A percentile compares a stretch with the other conserved stretches of the same genome.
Evolutionary conservation across 2,329 filamentous ascomycete genomes (phyloP).

Genomic region (Cordyceps tenuipes): DNA sequence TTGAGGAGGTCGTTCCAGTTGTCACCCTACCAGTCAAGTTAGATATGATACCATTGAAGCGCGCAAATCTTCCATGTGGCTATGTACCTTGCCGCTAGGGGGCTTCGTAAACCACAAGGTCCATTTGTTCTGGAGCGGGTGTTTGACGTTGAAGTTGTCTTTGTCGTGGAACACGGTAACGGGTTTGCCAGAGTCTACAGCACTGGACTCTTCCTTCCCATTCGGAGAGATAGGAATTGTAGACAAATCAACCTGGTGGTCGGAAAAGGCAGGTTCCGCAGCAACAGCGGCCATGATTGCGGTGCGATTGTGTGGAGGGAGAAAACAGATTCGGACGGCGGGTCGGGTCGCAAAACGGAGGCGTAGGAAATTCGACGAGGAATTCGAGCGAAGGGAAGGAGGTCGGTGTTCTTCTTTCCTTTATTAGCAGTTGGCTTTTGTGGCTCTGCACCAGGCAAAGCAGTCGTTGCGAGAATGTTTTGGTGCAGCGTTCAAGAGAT

Average conservation of each 20-base stretch:
- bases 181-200: slow-evolving; percentile 50
- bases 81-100: slow-evolving; percentile 75
- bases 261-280: slow-evolving; percentile 28
- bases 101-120: slow-evolving; percentile 99
- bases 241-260: slow-evolving; percentile 56
- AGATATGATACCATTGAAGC: slow-evolving; percentile 12
- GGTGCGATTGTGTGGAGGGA: background rate
- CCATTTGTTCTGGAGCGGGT: slow-evolving; percentile 95
- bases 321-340: background rate
- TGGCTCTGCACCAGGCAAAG: slow-evolving; percentile 35
- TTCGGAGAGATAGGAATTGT: slow-evolving; percentile 60
- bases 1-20: slow-evolving; percentile 99
- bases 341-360: slow-evolving; percentile 17
- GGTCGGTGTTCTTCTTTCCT: slow-evolving; percentile 20
- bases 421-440: slow-evolving; percentile 13
- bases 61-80: slow-evolving; percentile 16
- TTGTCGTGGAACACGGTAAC: slow-evolving; percentile 97
- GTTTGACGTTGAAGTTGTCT: slow-evolving; percentile 99
- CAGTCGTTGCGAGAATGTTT: slow-evolving; percentile 12
- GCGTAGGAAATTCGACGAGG: slow-evolving; percentile 11
- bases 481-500: slow-evolving; percentile 15
- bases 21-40: slow-evolving; percentile 56
- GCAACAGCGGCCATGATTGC: slow-evolving; percentile 27
- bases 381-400: slow-evolving; percentile 12
- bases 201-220: slow-evolving; percentile 43